These are phyloP conservation scores for Nannizziopsis arthrosporioides DNA, from an alignment of 2,329 filamentous ascomycete species.

Conservation along the genomic window DNA sequence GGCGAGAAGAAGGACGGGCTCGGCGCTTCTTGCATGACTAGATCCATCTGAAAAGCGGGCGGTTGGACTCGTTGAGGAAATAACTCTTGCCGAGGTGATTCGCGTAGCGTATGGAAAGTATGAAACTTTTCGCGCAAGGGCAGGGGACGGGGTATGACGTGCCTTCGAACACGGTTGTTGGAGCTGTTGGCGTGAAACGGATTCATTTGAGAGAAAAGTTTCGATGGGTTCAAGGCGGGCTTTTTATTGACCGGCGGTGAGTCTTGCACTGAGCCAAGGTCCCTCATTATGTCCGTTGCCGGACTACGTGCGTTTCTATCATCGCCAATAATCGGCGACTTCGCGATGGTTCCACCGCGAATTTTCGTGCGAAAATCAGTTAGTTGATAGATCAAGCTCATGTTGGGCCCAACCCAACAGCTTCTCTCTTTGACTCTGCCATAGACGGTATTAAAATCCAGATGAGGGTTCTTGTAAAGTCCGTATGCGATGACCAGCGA, in stretches of 20 bases:
- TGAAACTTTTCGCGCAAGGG: constrained; percentile 30
- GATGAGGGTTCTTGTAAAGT: constrained; percentile 49
- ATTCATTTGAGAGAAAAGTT: constrained; percentile 12
- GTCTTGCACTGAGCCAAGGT: not conserved
- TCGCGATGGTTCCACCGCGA: constrained; percentile 1
- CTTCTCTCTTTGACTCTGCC: constrained; percentile 52
- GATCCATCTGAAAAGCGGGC: constrained; percentile 23
- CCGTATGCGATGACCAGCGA: constrained; percentile 56
- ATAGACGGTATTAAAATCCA: constrained; percentile 55
- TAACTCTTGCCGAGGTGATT: constrained; percentile 11
- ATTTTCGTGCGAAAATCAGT: constrained; percentile 47
- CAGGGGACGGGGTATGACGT: constrained; percentile 28
- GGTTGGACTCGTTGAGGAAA: constrained; percentile 12
- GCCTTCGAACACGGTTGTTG: constrained; percentile 22
- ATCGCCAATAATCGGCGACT: not conserved
- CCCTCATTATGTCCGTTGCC: not conserved
- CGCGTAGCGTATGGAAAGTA: constrained; percentile 12
- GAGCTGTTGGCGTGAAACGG: constrained; percentile 11
- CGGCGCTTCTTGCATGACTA: constrained; percentile 30
- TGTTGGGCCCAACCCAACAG: constrained; percentile 57
- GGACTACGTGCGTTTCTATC: not conserved
- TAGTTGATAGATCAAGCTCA: constrained; percentile 58
- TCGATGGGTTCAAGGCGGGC: constrained; percentile 5
- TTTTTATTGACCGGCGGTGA: not conserved
- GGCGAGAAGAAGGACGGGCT: constrained; percentile 35